These are phyloP conservation scores for Aureobasidium vineae DNA, from an alignment of 2,329 filamentous ascomycete species.

Conservation along the genomic window DNA sequence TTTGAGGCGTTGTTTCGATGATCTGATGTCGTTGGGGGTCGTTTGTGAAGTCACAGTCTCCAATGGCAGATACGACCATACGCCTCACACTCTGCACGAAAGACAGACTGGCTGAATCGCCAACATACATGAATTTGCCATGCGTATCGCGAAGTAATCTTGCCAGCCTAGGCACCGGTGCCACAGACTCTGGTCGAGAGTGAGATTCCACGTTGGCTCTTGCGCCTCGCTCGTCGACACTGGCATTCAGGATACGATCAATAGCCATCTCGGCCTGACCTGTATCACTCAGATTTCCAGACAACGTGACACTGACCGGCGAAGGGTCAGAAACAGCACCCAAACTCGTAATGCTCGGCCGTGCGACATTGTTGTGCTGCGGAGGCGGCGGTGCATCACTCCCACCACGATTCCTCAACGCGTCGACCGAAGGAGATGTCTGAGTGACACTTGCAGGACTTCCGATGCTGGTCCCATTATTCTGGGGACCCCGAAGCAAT, in stretches of 20 bases:
- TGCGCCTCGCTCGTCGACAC: slow-evolving; percentile 35
- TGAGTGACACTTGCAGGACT: slow-evolving; percentile 3
- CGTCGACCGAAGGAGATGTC: slow-evolving; percentile 3
- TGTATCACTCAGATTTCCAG: slow-evolving; percentile 34
- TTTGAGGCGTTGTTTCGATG: slow-evolving; percentile 12
- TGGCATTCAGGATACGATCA: slow-evolving; percentile 33
- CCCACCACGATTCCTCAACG: neutral
- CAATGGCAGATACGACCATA: slow-evolving; percentile 41
- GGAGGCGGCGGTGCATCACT: neutral
- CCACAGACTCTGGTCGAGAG: slow-evolving; percentile 35
- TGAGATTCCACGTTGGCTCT: neutral
- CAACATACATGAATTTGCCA: slow-evolving; percentile 56
- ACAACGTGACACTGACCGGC: slow-evolving; percentile 29
- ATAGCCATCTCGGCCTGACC: slow-evolving; percentile 15
- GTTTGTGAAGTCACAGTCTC: slow-evolving; percentile 27
- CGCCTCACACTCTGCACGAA: slow-evolving; percentile 55
- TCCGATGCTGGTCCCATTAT: neutral
- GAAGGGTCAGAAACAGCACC: neutral
- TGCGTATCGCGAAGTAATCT: slow-evolving; percentile 53
- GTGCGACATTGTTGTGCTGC: slow-evolving; percentile 19
- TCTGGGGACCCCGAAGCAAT: slow-evolving; percentile 15
- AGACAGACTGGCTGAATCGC: slow-evolving; percentile 54
- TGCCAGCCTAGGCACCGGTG: slow-evolving; percentile 46
- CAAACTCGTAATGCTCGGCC: neutral
- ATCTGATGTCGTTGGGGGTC: slow-evolving; percentile 25